These are phyloP conservation scores for Scheffersomyces stambukii DNA, from an alignment of 1,139 yeast species.

Conservation along the genomic window DNA sequence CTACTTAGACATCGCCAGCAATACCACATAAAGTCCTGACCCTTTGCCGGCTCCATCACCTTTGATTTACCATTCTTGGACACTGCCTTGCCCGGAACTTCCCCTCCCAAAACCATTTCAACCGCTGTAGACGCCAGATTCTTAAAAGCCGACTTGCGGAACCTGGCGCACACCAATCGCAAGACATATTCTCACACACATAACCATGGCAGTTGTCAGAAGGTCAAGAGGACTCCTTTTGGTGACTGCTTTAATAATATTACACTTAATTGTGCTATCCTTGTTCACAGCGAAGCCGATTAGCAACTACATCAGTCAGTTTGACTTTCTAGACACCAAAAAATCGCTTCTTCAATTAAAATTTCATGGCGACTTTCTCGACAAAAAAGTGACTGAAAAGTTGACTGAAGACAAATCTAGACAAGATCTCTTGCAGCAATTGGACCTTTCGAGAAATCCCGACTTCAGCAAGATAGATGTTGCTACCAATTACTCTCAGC, in stretches of 20 bases:
- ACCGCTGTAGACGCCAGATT: no score
- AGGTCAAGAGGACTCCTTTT: constrained; percentile 16
- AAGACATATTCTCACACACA: no score
- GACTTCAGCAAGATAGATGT: constrained; percentile 5
- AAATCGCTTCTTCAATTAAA: constrained; percentile 2
- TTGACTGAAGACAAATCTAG: not conserved
- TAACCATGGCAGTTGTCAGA: constrained; percentile 11
- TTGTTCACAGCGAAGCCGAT: constrained; percentile 6
- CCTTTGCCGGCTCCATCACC: no score
- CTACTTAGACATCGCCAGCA: no score
- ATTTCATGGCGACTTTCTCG: constrained; percentile 1
- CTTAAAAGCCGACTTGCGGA: no score
- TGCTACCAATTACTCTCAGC: no score
- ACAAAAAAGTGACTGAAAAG: not conserved
- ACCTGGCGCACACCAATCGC: no score
- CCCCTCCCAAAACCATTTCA: no score
- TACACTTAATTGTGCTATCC: constrained; percentile 17
- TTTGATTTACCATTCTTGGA: no score
- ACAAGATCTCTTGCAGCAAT: constrained; percentile 4
- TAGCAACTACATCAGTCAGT: constrained; percentile 7
- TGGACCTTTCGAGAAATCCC: constrained; percentile 4
- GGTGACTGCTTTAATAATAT: constrained; percentile 11
- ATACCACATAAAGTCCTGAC: no score
- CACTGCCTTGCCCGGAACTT: no score
- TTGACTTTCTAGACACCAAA: constrained; percentile 4